These are phyloP conservation scores for Pseudogymnoascus sp. DNA, from an alignment of 2,329 filamentous ascomycete genomes.

Conservation along the genomic window DNA sequence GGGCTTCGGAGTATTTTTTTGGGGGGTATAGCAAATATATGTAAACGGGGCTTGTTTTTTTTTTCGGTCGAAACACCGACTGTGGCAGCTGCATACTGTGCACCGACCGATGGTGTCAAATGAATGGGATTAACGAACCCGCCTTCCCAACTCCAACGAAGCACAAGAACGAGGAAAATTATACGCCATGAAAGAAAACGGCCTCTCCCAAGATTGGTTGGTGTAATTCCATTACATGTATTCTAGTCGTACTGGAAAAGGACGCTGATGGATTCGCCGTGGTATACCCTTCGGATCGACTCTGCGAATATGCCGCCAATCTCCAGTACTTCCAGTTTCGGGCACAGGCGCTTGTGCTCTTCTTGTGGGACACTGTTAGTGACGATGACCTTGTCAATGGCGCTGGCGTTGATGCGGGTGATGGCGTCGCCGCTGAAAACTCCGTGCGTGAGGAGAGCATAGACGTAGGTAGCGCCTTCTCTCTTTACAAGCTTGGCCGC, in stretches of 20 bases:
- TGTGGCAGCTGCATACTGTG: neutral
- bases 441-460: constrained; percentile 88
- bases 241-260: constrained; percentile 74
- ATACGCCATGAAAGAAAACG: constrained; percentile 6
- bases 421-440: constrained; percentile 94
- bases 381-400: constrained; percentile 86
- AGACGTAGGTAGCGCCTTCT: constrained; percentile 84
- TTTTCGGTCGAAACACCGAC: neutral
- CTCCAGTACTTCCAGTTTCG: constrained; percentile 87
- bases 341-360: constrained; percentile 67
- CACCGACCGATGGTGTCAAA: neutral
- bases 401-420: constrained; percentile 84
- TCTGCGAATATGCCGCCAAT: constrained; percentile 88
- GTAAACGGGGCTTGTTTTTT: constrained; percentile 5
- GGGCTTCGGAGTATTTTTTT: neutral
- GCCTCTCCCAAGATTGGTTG: constrained; percentile 3
- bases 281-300: constrained; percentile 90
- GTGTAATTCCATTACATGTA: constrained; percentile 13
- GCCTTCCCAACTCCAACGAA: constrained; percentile 3
- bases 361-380: constrained; percentile 91
- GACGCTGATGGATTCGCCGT: constrained; percentile 94
- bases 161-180: constrained; percentile 1
- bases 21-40: constrained; percentile 3
- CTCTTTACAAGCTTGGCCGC: constrained; percentile 96
- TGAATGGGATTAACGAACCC: constrained; percentile 3